Conservation (phyloP, 2,329 filamentous ascomycete genomes). For the Thielaviopsis punctulata region DNA sequence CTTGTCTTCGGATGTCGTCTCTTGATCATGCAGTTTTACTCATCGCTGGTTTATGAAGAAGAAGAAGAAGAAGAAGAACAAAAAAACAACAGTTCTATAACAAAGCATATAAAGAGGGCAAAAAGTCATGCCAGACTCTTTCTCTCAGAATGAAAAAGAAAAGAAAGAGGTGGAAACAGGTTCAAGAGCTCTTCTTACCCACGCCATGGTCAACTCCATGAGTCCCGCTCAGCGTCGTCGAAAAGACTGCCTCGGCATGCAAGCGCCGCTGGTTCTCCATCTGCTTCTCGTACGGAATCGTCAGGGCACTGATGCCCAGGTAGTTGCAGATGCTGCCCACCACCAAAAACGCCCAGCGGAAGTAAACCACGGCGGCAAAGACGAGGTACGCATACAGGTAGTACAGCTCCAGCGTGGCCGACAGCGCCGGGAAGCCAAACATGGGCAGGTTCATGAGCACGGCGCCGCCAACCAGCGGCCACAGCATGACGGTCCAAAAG, state of each 20-base stretch:
- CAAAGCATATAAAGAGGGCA: too few relatives aligned
- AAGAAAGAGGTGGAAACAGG: too few relatives aligned
- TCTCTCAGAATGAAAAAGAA: too few relatives aligned
- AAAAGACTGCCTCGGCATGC: slow-evolving; percentile 10
- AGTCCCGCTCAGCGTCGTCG: slow-evolving; percentile 11
- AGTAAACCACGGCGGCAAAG: slow-evolving; percentile 74
- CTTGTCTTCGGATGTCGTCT: too few relatives aligned
- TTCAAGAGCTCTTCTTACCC: slow-evolving; percentile 12
- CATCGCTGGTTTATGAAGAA: too few relatives aligned
- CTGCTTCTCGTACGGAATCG: slow-evolving; percentile 53
- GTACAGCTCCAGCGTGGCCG: slow-evolving; percentile 48
- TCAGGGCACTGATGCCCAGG: slow-evolving; percentile 86
- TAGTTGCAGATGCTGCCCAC: slow-evolving; percentile 83
- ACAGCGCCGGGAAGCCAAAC: slow-evolving; percentile 52
- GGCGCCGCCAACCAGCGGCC: slow-evolving; percentile 72
- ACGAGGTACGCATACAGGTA: slow-evolving; percentile 76
- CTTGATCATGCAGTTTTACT: too few relatives aligned
- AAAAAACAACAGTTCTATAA: too few relatives aligned
- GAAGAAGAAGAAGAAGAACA: too few relatives aligned
- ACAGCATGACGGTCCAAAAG: slow-evolving; percentile 86
- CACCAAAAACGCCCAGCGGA: slow-evolving; percentile 80
- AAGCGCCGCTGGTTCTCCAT: slow-evolving; percentile 27
- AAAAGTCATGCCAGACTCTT: too few relatives aligned
- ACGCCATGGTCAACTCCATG: slow-evolving; percentile 11
- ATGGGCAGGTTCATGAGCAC: slow-evolving; percentile 66